These are phyloP conservation scores for Fusarium circinatum DNA, from an alignment of 2,329 filamentous ascomycete species.

Conservation along the genomic window DNA sequence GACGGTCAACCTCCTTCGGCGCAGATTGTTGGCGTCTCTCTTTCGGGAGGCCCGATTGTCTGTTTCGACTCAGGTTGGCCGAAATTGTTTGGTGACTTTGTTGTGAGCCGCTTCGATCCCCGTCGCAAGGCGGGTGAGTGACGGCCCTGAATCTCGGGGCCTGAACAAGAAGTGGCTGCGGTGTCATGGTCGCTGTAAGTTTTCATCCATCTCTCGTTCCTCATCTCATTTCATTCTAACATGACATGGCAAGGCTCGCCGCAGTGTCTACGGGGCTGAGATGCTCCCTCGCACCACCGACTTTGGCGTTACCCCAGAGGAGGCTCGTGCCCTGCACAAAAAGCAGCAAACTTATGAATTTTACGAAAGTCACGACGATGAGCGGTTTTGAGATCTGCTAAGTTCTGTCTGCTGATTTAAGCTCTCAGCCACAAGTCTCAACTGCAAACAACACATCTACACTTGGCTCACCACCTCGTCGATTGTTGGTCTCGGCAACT, in stretches of 20 bases:
- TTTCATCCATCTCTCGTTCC: not conserved
- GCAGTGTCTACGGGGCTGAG: rapidly evolving
- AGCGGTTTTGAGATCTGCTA: not conserved
- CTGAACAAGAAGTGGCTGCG: not conserved
- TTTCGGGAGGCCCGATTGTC: slow-evolving; percentile 50
- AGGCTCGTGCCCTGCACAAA: too few relatives aligned
- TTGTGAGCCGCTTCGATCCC: not conserved
- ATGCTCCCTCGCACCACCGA: rapidly evolving
- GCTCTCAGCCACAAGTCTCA: not conserved
- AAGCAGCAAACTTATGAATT: not conserved
- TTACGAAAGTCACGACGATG: not conserved
- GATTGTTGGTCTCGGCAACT: not conserved
- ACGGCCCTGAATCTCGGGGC: not conserved
- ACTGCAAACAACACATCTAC: not conserved
- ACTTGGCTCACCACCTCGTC: not conserved
- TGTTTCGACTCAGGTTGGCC: not conserved
- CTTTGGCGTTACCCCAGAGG: rapidly evolving
- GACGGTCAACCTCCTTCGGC: slow-evolving; percentile 82
- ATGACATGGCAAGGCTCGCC: not conserved
- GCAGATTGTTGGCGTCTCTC: slow-evolving; percentile 77
- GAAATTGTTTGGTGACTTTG: not conserved
- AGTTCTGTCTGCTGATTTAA: not conserved
- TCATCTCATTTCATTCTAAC: not conserved
- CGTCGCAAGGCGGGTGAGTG: not conserved
- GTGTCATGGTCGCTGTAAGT: not conserved